These are phyloP conservation scores for Teunomyces tritomae DNA, from an alignment of 805 yeast species.

Conservation along the genomic window DNA sequence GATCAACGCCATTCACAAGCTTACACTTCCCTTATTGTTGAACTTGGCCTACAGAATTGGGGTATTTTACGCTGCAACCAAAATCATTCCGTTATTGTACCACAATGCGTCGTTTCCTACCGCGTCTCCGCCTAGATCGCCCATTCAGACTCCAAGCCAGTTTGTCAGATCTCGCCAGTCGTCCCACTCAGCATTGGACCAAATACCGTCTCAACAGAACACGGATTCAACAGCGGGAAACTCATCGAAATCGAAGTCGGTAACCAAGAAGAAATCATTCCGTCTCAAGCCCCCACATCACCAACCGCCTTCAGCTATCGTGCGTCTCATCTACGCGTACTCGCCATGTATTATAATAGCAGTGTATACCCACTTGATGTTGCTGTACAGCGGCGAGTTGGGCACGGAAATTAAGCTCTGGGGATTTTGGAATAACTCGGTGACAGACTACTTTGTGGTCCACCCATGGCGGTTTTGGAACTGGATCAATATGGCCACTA, in stretches of 20 bases:
- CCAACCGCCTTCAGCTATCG: slow-evolving; percentile 34
- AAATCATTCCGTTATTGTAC: slow-evolving; percentile 81
- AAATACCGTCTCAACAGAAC: not conserved
- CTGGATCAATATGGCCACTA: slow-evolving; percentile 86
- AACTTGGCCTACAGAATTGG: slow-evolving; percentile 82
- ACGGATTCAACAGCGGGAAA: not conserved
- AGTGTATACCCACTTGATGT: slow-evolving; percentile 89
- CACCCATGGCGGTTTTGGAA: slow-evolving; percentile 97
- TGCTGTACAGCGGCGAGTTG: slow-evolving; percentile 80
- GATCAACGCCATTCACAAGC: slow-evolving; percentile 51
- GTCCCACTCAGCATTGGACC: slow-evolving; percentile 12
- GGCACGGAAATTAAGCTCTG: slow-evolving; percentile 60
- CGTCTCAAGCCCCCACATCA: slow-evolving; percentile 14
- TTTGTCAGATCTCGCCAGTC: slow-evolving; percentile 30
- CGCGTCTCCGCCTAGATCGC: slow-evolving; percentile 39
- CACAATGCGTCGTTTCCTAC: slow-evolving; percentile 35
- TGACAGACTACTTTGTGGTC: slow-evolving; percentile 24
- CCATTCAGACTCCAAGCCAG: slow-evolving; percentile 18
- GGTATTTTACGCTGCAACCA: slow-evolving; percentile 88
- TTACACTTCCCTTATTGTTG: slow-evolving; percentile 77
- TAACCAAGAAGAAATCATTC: slow-evolving; percentile 10
- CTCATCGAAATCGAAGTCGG: not conserved
- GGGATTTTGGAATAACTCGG: slow-evolving; percentile 45
- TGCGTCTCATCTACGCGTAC: slow-evolving; percentile 73
- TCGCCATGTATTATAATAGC: slow-evolving; percentile 94